Evolutionary conservation across 2,329 filamentous ascomycete species (phyloP), one percentile per base, ranked within the genome.

Genomic region (Xylariaceae sp.): DNA sequence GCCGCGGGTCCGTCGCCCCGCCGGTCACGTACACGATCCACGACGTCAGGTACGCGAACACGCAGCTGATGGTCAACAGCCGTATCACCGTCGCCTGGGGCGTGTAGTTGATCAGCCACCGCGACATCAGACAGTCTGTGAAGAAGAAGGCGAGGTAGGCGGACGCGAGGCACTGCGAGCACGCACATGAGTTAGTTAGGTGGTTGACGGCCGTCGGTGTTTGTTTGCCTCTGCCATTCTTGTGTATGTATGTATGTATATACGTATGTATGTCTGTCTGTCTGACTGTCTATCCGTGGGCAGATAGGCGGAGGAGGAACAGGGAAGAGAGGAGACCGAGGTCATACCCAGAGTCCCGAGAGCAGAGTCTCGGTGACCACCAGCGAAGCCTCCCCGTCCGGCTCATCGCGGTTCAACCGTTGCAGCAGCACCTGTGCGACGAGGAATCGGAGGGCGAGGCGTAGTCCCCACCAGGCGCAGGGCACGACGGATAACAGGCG

Each of bases 101-200:
- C 11, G 89, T 91, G 74, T 93, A 94, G 71, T 92, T 88, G 63
- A 93, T 80, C 64, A 94, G 86, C 90, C 89, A 92, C 73, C 89
- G 79, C 57, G 88, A 91, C 88, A 92, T 92, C 65, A 92, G 81
- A 72, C 88, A 91, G 73, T 92, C 89, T 52, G 88, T 89, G 69
- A 92, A 92, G 75, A 91, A 89, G 72, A 91, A 92, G 44, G 87
- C 88, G 55, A 92, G 80, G 71, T 91, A 91, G 48, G 86, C 89
- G 16, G 87, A 89, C 53, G 88, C 86, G 66, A 83, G 85, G 74
- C 88, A 91, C 88, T 91, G 65, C 40, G 7, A 30, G 39, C 20
- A 26, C 20, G 13, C 9, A 32, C 18, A 29, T 10, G 16, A 10
- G 33, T 37, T 30, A 52, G 40, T 18, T 18, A 9, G 24, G 15